Percentiles rank a stretch among this genome's conserved stretches.
These are phyloP conservation scores for Sporothrix brasiliensis DNA, from an alignment of 2,329 filamentous ascomycete species.

Conservation along the genomic window DNA sequence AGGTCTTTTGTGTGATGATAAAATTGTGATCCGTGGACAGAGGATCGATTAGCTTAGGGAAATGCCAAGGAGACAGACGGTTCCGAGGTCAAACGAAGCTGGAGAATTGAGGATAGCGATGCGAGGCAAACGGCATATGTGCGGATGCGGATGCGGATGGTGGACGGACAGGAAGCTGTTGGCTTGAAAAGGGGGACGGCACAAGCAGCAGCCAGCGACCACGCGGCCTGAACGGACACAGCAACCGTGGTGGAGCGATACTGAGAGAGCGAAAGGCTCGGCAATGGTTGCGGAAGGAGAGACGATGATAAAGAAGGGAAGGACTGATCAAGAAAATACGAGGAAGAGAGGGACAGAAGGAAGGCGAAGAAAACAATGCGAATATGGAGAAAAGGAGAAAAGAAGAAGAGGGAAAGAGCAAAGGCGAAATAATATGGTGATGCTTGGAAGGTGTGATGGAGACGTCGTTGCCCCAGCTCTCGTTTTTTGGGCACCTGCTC, in stretches of 20 bases:
- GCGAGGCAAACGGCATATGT: not conserved
- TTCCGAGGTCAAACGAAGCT: not conserved
- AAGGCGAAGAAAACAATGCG: slow-evolving; percentile 24
- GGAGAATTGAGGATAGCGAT: not conserved
- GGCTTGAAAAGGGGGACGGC: not conserved
- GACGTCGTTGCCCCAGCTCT: slow-evolving; percentile 35
- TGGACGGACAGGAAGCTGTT: not conserved
- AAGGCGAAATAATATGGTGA: slow-evolving; percentile 34
- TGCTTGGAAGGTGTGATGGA: slow-evolving; percentile 30
- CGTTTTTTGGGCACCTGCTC: slow-evolving; percentile 20
- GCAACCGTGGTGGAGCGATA: slow-evolving; percentile 18
- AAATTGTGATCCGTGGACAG: not conserved
- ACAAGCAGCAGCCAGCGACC: slow-evolving; percentile 13
- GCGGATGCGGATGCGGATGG: not conserved
- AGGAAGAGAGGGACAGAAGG: slow-evolving; percentile 19
- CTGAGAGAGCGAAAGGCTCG: not conserved
- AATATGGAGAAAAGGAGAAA: slow-evolving; percentile 10
- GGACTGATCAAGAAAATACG: slow-evolving; percentile 3
- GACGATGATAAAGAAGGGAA: slow-evolving; percentile 21
- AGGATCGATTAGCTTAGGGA: not conserved
- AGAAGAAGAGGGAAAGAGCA: slow-evolving; percentile 25
- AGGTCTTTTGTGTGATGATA: not conserved
- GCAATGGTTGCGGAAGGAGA: slow-evolving; percentile 21
- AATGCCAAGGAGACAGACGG: not conserved
- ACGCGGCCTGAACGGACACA: slow-evolving; percentile 22